A percentile compares a stretch with the other conserved stretches of the same genome.
These are phyloP conservation scores for Pleurotus tuber-regium DNA, from an alignment of 768 basidiomycete species.

Conservation along the genomic window DNA sequence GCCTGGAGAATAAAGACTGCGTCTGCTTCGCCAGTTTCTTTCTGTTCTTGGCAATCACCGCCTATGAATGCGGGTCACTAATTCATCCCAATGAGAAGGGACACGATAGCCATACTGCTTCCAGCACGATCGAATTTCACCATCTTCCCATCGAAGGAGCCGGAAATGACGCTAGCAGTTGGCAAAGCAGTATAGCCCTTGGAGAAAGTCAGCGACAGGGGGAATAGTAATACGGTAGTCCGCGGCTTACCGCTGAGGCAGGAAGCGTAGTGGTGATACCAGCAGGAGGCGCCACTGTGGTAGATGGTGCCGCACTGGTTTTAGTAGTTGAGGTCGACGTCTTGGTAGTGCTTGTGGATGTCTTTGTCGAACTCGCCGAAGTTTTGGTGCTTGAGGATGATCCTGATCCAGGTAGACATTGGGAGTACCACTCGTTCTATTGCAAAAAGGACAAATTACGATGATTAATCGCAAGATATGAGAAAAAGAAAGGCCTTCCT, in stretches of 20 bases:
- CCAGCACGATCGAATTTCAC: neutral
- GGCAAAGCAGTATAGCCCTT: neutral
- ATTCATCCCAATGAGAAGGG: neutral
- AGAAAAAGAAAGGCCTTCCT: too few species aligned
- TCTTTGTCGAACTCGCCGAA: neutral
- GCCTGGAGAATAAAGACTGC: constrained; percentile 27
- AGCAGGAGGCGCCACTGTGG: neutral
- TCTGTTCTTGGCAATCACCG: constrained; percentile 24
- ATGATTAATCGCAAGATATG: neutral
- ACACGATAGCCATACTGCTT: neutral
- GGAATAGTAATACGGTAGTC: neutral
- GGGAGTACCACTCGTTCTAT: neutral
- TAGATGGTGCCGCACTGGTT: neutral
- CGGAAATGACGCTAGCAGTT: neutral
- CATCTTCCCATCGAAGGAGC: neutral
- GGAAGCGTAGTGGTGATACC: neutral
- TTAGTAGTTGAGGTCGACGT: neutral
- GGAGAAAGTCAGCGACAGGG: neutral
- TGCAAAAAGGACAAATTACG: neutral
- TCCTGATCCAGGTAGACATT: neutral
- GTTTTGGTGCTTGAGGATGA: neutral
- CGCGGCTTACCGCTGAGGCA: neutral
- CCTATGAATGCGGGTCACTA: constrained; percentile 10
- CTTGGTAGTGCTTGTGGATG: too few species aligned
- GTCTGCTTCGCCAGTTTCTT: constrained; percentile 25